Percentiles rank a stretch among this genome's conserved stretches.
These are phyloP conservation scores for Wakefieldia striispora DNA, from an alignment of 768 basidiomycete genomes.

Conservation along the genomic window DNA sequence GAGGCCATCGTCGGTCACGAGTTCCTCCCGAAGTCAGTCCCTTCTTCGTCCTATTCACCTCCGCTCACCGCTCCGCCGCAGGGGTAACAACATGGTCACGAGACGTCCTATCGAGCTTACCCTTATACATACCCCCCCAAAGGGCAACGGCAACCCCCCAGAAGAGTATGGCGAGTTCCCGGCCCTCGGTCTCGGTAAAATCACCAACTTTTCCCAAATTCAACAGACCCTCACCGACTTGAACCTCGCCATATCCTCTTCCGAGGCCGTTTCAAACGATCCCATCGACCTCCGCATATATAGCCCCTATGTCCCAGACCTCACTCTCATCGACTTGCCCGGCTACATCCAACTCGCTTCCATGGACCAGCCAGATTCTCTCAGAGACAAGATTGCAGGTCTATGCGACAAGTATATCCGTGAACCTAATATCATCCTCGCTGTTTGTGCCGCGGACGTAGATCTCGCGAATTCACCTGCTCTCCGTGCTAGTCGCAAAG, in stretches of 20 bases:
- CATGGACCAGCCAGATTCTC: slow-evolving; percentile 90
- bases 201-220: slow-evolving; percentile 88
- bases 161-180: slow-evolving; percentile 95
- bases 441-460: slow-evolving; percentile 97
- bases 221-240: slow-evolving; percentile 93
- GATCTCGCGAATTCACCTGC: slow-evolving; percentile 98
- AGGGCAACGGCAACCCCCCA: slow-evolving; percentile 46
- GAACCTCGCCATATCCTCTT: slow-evolving; percentile 88
- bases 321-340: slow-evolving; percentile 95
- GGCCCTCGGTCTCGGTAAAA: slow-evolving; percentile 80
- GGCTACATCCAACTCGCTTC: slow-evolving; percentile 96
- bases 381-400: slow-evolving; percentile 87
- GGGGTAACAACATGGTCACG: slow-evolving; percentile 99
- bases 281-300: slow-evolving; percentile 97
- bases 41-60: neutral
- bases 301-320: slow-evolving; percentile 93
- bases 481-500: slow-evolving; percentile 85
- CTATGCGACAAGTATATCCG: slow-evolving; percentile 97
- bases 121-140: slow-evolving; percentile 82
- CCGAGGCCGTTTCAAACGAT: slow-evolving; percentile 88
- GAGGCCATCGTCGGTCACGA: slow-evolving; percentile 98
- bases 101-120: slow-evolving; percentile 97
- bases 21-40: slow-evolving; percentile 93
- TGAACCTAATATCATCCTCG: slow-evolving; percentile 99
- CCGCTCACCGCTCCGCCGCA: slow-evolving; percentile 30